Conservation (phyloP, 2,329 filamentous ascomycete genomes). For the Coniella lustricola region DNA sequence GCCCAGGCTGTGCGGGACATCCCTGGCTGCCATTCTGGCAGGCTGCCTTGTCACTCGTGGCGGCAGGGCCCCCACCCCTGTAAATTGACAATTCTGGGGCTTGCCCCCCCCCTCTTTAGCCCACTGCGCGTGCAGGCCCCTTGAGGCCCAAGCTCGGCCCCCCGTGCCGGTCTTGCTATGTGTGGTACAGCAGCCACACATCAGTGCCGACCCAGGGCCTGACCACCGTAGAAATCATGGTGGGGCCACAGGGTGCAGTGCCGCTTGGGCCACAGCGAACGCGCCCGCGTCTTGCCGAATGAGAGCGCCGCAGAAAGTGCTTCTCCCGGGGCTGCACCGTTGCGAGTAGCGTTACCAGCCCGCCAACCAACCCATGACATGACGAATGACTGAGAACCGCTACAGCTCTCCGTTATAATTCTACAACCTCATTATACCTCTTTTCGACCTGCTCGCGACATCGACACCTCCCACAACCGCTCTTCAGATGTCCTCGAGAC, state of each 20-base stretch:
- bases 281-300: slow-evolving; percentile 1
- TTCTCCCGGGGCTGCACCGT: background rate
- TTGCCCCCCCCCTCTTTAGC: too few relatives aligned
- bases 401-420: background rate
- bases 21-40: too few relatives aligned
- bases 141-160: too few relatives aligned
- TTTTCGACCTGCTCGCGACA: background rate
- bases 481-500: slow-evolving; percentile 29
- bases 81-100: too few relatives aligned
- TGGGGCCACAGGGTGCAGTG: background rate
- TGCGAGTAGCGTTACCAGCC: background rate
- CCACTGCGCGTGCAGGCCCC: too few relatives aligned
- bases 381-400: background rate
- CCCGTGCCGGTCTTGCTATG: too few relatives aligned
- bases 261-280: background rate
- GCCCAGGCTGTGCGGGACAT: too few relatives aligned
- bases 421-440: background rate
- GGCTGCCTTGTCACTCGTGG: too few relatives aligned
- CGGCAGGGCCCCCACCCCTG: too few relatives aligned
- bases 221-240: background rate
- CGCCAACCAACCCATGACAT: too few relatives aligned
- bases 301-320: background rate
- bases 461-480: background rate
- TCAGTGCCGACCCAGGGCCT: too few relatives aligned
- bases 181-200: too few relatives aligned